These are phyloP conservation scores for Triticum turgidum DNA, from an alignment of 176 grass and related monocot genomes.

Conservation along the genomic window DNA sequence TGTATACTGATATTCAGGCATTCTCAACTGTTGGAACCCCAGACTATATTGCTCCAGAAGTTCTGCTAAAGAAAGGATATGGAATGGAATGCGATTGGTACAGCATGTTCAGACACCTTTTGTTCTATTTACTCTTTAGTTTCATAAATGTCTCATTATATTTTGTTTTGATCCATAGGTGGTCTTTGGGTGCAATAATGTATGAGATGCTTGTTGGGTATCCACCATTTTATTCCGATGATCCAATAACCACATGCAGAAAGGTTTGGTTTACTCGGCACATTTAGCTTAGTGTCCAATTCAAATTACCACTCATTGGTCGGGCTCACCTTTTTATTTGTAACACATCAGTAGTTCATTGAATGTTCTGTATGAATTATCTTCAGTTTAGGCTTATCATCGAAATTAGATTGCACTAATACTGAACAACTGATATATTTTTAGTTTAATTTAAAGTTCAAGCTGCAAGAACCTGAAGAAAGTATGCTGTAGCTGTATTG, in stretches of 20 bases:
- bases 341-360: neutral
- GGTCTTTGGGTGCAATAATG: slow-evolving; percentile 97
- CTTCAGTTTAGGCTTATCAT: slow-evolving; percentile 18
- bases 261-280: slow-evolving; percentile 53
- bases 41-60: slow-evolving; percentile 99
- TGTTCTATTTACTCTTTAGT: neutral
- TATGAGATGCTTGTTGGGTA: slow-evolving; percentile 99
- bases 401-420: neutral
- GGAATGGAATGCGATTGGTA: slow-evolving; percentile 99
- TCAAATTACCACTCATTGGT: neutral
- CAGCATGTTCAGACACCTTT: slow-evolving; percentile 12
- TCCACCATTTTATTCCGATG: slow-evolving; percentile 94
- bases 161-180: slow-evolving; percentile 52
- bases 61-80: slow-evolving; percentile 99
- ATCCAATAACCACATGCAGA: slow-evolving; percentile 93
- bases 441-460: slow-evolving; percentile 1
- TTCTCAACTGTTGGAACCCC: slow-evolving; percentile 98
- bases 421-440: neutral
- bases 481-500: neutral
- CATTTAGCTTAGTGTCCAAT: slow-evolving; percentile 10
- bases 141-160: slow-evolving; percentile 8
- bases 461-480: slow-evolving; percentile 12
- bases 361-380: slow-evolving; percentile 25
- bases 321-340: neutral
- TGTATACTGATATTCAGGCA: slow-evolving; percentile 53